Base-by-base conservation (phyloP, 2,329 filamentous ascomycete species). In the Hypocrella siamensis region DNA sequence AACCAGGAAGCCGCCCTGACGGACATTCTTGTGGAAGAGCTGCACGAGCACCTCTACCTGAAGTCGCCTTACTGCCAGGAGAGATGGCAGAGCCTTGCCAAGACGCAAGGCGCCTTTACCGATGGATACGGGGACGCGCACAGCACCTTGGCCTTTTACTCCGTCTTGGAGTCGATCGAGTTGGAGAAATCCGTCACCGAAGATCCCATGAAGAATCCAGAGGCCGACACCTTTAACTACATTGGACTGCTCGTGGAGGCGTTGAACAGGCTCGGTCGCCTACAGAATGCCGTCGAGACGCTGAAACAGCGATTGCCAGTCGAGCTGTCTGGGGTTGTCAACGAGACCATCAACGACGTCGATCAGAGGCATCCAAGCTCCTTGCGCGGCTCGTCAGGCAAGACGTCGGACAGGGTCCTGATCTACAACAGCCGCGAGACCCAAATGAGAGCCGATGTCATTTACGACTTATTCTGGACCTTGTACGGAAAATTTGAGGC, bases 1-100 rank as follows among this genome's bases (percentile, higher is more conserved):
- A 96, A 93, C 48, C 92, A 98, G 51, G 90, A 98, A 57, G 81
- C 79, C 18, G 73, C 83, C 0, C 60, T 98, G 40, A 88, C 88
- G 47, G 90, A 98, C 48, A 96, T 96, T 32, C 54, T 98, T 34
- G 76, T 96, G n/a, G 90, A 98, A 51, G 90, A 98, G 54, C 64
- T 98, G 21, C 90, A 98, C 50, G 90, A 93, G 51, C 90, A 98
- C 56, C 66, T 98, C 4, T 98, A 98, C 49, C 72, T 98, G 25
- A 96, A 96, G 52, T 96, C 88, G 4, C 90, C 88, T 0, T 98
- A 98, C 51, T 96, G 88, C 49, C 85, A 93, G 49, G 84, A 93
- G 50, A 69, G 90, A 42, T 98, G 90, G 90, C 92, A 93, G 54
- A 71, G 70, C 36, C 72, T 93, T 37, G 68, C 77, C 24, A 79